A percentile compares a stretch with the other conserved stretches of the same genome.
Evolutionary conservation across 2,329 filamentous ascomycete genomes (phyloP).

Genomic region (Nectriaceae sp.): DNA sequence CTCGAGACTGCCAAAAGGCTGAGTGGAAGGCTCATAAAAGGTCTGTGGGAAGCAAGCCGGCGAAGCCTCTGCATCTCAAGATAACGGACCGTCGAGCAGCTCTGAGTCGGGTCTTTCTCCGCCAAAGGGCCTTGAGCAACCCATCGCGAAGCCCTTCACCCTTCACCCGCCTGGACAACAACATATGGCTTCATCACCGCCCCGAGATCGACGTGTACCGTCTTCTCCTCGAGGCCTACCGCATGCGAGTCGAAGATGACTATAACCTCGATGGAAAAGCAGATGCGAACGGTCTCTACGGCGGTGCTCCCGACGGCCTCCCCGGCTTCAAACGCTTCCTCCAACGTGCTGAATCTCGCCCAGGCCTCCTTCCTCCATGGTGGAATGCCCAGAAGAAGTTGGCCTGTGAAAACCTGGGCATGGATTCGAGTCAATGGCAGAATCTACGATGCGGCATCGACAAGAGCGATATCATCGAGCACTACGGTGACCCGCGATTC

Average conservation of each 20-base stretch:
- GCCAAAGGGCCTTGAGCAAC: conserved; percentile 31
- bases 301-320: conserved; percentile 19
- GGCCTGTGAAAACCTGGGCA: conserved; percentile 40
- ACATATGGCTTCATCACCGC: conserved; percentile 46
- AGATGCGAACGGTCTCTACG: conserved; percentile 33
- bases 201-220: conserved; percentile 45
- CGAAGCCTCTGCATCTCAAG: neutral
- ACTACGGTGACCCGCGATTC: conserved; percentile 45
- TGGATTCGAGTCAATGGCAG: conserved; percentile 30
- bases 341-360: conserved; percentile 20
- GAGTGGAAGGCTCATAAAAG: conserved; percentile 53
- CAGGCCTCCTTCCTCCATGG: conserved; percentile 44
- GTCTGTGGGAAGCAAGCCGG: conserved; percentile 35
- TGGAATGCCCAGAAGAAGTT: conserved; percentile 41
- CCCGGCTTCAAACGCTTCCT: conserved; percentile 43
- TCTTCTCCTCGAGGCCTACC: conserved; percentile 50
- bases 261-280: conserved; percentile 28
- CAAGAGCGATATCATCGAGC: conserved; percentile 40
- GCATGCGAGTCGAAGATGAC: conserved; percentile 45
- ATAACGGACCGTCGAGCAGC: neutral
- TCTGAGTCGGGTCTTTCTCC: conserved; percentile 11
- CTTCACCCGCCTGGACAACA: conserved; percentile 41
- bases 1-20: conserved; percentile 50
- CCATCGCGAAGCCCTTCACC: conserved; percentile 42
- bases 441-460: conserved; percentile 18